Evolutionary conservation across 768 basidiomycete genomes (phyloP), one percentile per base, ranked within the genome.

Genomic region (Boletales sp.): DNA sequence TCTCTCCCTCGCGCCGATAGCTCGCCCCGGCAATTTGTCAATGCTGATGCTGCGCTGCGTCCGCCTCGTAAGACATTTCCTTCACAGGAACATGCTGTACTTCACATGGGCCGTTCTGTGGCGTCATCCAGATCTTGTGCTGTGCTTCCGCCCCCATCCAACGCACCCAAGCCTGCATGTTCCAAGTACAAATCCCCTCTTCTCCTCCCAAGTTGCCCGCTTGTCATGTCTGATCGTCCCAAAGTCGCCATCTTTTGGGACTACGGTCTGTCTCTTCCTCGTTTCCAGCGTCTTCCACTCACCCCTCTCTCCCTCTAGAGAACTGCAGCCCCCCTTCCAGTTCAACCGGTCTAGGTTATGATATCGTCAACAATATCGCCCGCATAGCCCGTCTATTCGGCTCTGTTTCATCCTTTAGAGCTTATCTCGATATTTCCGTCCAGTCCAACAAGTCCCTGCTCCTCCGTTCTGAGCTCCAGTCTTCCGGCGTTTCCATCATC

Each of bases 391-490:
- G 74, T 43, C 48, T 67, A 5, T 79, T 73, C 57, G 81, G 81
- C 36, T 69, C 64, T 48, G 67, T 80, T 4, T 74, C 69, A 7
- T 60, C 71, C 0, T 81, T 83, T 67, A 80, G 75, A 55, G 79
- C 79, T 8, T 83, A 83, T 61, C 62, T 78, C 35, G 75, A 81
- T 53, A 51, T 76, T 17, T 69, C 78, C 10, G 70, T 74, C 2
- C 67, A 68, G 55, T 58, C 65, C 1, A 32, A 64, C 31, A 70
- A 73, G 55, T 70, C 71, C 18, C 56, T 52, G 17, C 50, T 41
- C 46, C 62, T 57, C 50, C 74, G 72, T 41, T 76, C 72, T 0
- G 72, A 77, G 48, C 67, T 77, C 17, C 74, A 76, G 53, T 65
- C 68, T 2, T 78, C 73, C 21, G 75, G 75, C 6, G 70, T 77